These are phyloP conservation scores for Huiozyma naganishii DNA, from an alignment of 805 yeast species.

Conservation along the genomic window DNA sequence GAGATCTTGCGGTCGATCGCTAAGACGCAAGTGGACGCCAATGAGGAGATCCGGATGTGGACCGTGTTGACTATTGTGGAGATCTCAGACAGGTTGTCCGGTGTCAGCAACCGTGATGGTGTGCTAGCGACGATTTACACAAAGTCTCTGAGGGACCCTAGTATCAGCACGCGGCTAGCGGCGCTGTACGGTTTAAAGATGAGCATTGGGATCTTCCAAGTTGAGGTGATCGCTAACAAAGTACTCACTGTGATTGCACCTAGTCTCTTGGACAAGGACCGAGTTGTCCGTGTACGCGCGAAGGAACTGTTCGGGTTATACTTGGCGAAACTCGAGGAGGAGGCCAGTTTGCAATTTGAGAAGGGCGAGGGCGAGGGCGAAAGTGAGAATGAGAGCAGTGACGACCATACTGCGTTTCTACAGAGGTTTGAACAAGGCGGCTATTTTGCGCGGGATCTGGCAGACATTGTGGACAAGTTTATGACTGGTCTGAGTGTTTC, in stretches of 20 bases:
- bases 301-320: slow-evolving; percentile 54
- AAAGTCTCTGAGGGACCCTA: slow-evolving; percentile 72
- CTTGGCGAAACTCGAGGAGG: slow-evolving; percentile 41
- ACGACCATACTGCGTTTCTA: not conserved
- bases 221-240: slow-evolving; percentile 68
- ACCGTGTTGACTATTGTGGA: slow-evolving; percentile 21
- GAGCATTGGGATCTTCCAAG: slow-evolving; percentile 54
- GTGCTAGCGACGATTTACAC: slow-evolving; percentile 82
- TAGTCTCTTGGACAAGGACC: slow-evolving; percentile 64
- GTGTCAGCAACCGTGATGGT: slow-evolving; percentile 37
- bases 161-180: slow-evolving; percentile 60
- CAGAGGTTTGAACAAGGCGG: slow-evolving; percentile 1
- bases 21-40: slow-evolving; percentile 30
- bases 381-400: not conserved
- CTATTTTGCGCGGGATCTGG: not conserved
- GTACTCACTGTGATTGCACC: slow-evolving; percentile 79
- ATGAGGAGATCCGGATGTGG: slow-evolving; percentile 22
- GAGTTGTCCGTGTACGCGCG: slow-evolving; percentile 63
- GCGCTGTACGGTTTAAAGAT: slow-evolving; percentile 65
- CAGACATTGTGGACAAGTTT: not conserved
- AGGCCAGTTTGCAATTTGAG: slow-evolving; percentile 23
- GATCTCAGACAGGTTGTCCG: slow-evolving; percentile 21
- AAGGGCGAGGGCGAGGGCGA: not conserved
- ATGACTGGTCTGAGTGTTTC: slow-evolving; percentile 1
- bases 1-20: slow-evolving; percentile 76